Evolutionary conservation across 371 early-diverging fungal species (phyloP).

Genomic region (Mortierella sp.): DNA sequence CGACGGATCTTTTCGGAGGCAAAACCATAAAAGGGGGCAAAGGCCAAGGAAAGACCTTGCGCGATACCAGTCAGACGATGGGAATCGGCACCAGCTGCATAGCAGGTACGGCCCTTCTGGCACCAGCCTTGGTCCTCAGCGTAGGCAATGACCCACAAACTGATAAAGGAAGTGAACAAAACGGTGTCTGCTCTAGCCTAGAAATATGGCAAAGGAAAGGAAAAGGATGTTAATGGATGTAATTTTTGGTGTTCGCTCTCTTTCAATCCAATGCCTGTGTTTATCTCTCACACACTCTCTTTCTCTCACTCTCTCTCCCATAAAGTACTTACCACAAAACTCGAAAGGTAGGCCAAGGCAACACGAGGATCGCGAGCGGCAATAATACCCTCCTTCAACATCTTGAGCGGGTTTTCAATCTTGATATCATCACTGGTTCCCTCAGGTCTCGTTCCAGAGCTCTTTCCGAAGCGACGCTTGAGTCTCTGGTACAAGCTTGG

Average conservation of each 20-base stretch:
- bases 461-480: neutral
- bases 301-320: no score
- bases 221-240: neutral
- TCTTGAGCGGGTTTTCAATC: neutral
- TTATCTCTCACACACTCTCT: no score
- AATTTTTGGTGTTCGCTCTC: no score
- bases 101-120: conserved; percentile 15
- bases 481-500: no score
- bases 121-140: conserved; percentile 65
- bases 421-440: neutral
- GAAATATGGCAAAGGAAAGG: conserved; percentile 16
- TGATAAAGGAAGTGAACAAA: conserved; percentile 72
- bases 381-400: conserved; percentile 33
- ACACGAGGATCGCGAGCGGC: conserved; percentile 64
- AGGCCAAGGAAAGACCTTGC: conserved; percentile 71
- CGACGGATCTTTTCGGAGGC: conserved; percentile 56
- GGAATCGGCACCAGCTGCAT: conserved; percentile 52
- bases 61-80: conserved; percentile 70
- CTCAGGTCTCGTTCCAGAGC: neutral
- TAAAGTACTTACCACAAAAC: conserved; percentile 61
- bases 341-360: conserved; percentile 60
- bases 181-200: conserved; percentile 77
- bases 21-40: conserved; percentile 69
- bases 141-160: conserved; percentile 72
- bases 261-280: no score